Evolutionary conservation across 1,139 yeast species (phyloP).

Genomic region (Fermentozyma sake): DNA sequence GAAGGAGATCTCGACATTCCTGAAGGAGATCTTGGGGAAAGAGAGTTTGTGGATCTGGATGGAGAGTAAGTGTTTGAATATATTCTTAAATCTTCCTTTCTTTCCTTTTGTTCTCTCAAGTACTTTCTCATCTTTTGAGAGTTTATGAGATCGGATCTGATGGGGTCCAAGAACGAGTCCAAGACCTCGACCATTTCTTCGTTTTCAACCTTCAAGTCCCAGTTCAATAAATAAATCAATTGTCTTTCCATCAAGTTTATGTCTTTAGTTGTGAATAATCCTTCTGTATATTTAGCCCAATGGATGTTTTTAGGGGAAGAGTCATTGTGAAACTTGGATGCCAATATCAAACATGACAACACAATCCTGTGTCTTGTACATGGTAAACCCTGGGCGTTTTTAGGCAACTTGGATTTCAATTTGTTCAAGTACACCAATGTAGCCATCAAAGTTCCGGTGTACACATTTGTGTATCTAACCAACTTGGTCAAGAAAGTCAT

Average conservation of each 20-base stretch:
- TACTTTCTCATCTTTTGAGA: constrained; percentile 34
- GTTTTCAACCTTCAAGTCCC: constrained; percentile 60
- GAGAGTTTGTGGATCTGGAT: constrained; percentile 4
- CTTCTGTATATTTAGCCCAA: constrained; percentile 77
- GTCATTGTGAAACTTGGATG: constrained; percentile 73
- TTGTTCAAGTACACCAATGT: constrained; percentile 65
- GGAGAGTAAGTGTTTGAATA: too few relatives aligned
- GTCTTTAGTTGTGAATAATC: constrained; percentile 61
- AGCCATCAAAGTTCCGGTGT: constrained; percentile 72
- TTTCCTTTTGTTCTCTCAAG: constrained; percentile 11
- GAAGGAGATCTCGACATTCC: too few relatives aligned
- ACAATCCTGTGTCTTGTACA: constrained; percentile 76
- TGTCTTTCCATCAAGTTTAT: constrained; percentile 81
- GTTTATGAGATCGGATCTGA: constrained; percentile 50
- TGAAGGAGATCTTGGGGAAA: constrained; percentile 12
- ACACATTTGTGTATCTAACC: constrained; percentile 69
- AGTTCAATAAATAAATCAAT: constrained; percentile 58
- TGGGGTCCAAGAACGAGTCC: constrained; percentile 56
- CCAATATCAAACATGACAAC: constrained; percentile 65
- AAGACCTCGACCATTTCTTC: constrained; percentile 49
- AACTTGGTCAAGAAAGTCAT: constrained; percentile 69
- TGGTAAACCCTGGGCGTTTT: constrained; percentile 70
- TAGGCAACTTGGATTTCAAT: constrained; percentile 56
- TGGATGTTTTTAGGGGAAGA: constrained; percentile 71
- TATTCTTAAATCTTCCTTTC: constrained; percentile 7